Base-by-base conservation (phyloP, 345 rosid species). In the Dipteronia dyeriana region DNA sequence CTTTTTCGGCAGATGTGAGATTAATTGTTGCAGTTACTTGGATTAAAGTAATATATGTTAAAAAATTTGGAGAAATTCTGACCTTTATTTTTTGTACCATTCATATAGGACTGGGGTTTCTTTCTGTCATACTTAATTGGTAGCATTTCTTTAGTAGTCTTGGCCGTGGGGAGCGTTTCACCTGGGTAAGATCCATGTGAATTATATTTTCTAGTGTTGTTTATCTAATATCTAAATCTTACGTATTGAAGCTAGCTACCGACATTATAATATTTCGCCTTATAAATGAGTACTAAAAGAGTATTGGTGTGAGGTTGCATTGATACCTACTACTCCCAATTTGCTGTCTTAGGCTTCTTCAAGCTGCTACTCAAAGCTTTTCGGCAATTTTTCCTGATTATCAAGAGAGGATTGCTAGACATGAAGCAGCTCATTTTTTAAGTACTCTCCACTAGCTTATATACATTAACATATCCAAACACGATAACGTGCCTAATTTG, bases 341-440 rank as follows among this genome's bases (percentile, higher is more conserved):
- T 64, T 68, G 75, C 60, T 71, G 68, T 38, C 23, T 16, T 68
- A 95, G 97, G 86, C 95, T 95, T 69, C 95, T 95, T 70, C 97
- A 95, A 85, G 97, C 95, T 81, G 95, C 97, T 0, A 93, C 90
- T 45, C 81, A 91, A 0, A 82, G 95, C 31, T 95, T 95, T 79
- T 95, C 99, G 1, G 54, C 92, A 0, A 78, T 92, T 76, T 95
- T 95, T 77, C 96, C 94, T 2, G 99, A 95, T 78, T 95, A 92
- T 81, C 92, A 92, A 82, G 96, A 95, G 78, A 84, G 99, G 78
- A 86, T 93, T 62, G 89, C 92, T 7, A 69, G 90, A 29, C 99
- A 95, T 65, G 99, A 95, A 86, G 99, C 97, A 16, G 97, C 98
- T 22, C 98, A 95, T 78, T 93, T 95, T 81, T 81, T 95, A 83